Conservation (phyloP, 179 eudicot species). For the Monotropa hypopitys region DNA sequence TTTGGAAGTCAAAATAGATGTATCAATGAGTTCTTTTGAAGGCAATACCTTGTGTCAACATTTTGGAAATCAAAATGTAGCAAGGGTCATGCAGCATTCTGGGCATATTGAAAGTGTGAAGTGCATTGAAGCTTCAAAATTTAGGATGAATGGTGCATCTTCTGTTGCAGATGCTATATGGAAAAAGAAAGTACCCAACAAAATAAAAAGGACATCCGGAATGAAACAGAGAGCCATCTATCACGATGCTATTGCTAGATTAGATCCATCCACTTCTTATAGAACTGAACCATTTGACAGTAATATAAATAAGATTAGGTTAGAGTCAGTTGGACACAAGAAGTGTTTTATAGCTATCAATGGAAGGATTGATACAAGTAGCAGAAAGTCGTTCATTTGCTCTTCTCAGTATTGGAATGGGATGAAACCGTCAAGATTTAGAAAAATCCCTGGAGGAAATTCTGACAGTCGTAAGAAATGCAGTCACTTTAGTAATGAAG, state of each 20-base stretch:
- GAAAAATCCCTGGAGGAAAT: slow-evolving; percentile 4
- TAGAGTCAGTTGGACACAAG: slow-evolving; percentile 10
- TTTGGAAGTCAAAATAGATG: slow-evolving; percentile 7
- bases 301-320: slow-evolving; percentile 4
- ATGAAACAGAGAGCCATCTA: slow-evolving; percentile 17
- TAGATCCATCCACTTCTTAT: neutral
- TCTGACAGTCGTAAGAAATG: slow-evolving; percentile 7
- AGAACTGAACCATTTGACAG: slow-evolving; percentile 1
- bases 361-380: slow-evolving; percentile 11
- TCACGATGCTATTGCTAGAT: slow-evolving; percentile 12
- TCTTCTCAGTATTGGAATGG: slow-evolving; percentile 7
- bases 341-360: slow-evolving; percentile 11
- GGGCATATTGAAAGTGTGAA: neutral
- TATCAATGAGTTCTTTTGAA: slow-evolving; percentile 14
- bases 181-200: slow-evolving; percentile 24
- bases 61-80: slow-evolving; percentile 5
- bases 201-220: slow-evolving; percentile 23
- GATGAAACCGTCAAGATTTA: slow-evolving; percentile 8
- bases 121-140: slow-evolving; percentile 4
- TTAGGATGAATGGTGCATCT: slow-evolving; percentile 2
- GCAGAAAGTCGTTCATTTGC: slow-evolving; percentile 7
- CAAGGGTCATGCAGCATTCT: neutral
- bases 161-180: neutral
- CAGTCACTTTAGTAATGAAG: neutral
- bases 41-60: slow-evolving; percentile 12